These are phyloP conservation scores for Nannizzia gypsea DNA, from an alignment of 2,329 filamentous ascomycete genomes.

Conservation along the genomic window DNA sequence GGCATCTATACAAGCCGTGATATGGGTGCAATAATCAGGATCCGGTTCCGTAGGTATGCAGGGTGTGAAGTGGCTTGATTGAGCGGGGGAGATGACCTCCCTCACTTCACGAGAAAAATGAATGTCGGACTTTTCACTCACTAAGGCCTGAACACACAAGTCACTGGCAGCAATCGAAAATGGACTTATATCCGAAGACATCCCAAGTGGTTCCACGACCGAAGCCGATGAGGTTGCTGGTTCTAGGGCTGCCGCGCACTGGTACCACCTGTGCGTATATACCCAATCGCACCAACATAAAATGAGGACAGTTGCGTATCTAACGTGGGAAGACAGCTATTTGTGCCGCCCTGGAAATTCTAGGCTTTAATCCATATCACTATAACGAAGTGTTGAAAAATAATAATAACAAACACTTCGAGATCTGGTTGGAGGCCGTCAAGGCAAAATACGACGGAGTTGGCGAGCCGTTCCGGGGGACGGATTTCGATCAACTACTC, in stretches of 20 bases:
- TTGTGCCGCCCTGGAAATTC: background rate
- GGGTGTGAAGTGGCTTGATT: background rate
- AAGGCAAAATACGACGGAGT: background rate
- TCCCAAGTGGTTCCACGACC: background rate
- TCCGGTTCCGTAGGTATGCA: too few relatives aligned
- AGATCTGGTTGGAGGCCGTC: background rate
- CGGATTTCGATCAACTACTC: background rate
- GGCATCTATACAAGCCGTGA: background rate
- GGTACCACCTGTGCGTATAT: constrained; percentile 9
- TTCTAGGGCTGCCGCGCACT: constrained; percentile 7
- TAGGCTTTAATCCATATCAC: background rate
- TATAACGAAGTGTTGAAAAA: background rate
- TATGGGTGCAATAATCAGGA: too few relatives aligned
- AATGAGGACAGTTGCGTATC: background rate
- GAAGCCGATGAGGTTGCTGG: constrained; percentile 8
- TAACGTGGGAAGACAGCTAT: background rate
- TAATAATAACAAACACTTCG: background rate
- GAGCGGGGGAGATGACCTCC: background rate
- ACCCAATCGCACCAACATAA: background rate
- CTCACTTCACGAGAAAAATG: background rate
- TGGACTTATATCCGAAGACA: background rate
- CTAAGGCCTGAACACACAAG: background rate
- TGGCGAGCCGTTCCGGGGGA: background rate
- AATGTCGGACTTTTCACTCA: background rate
- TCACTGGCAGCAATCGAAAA: background rate